Conservation (phyloP, 2,329 filamentous ascomycete species). For the Bipolaris zeicola region DNA sequence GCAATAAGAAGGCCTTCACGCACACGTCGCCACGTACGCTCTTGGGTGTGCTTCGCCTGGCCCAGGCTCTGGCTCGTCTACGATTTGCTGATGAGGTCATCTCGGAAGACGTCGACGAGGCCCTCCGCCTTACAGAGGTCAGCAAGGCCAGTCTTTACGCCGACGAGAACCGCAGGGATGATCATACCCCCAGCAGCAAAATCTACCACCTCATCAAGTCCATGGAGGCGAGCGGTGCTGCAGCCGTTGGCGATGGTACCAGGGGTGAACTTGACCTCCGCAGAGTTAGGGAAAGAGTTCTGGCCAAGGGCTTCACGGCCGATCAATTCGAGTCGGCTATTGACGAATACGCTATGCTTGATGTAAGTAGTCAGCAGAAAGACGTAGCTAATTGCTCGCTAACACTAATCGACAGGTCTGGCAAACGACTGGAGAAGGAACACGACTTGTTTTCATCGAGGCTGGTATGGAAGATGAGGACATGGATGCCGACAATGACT, state of each 20-base stretch:
- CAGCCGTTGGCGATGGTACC: conserved; percentile 74
- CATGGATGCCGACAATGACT: conserved; percentile 48
- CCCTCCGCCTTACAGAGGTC: conserved; percentile 85
- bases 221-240: conserved; percentile 83
- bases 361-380: conserved; percentile 67
- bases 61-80: conserved; percentile 89
- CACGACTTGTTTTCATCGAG: conserved; percentile 61
- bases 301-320: conserved; percentile 95
- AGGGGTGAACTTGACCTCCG: conserved; percentile 81
- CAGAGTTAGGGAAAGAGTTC: conserved; percentile 85
- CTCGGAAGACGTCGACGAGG: conserved; percentile 94
- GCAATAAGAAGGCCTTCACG: conserved; percentile 87
- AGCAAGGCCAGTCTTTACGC: conserved; percentile 89
- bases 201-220: conserved; percentile 95
- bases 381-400: conserved; percentile 26
- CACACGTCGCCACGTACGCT: conserved; percentile 94
- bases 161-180: conserved; percentile 63
- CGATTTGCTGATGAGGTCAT: conserved; percentile 85
- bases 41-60: conserved; percentile 87
- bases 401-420: conserved; percentile 52
- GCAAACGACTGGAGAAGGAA: conserved; percentile 62
- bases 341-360: conserved; percentile 84
- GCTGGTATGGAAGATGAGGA: conserved; percentile 55
- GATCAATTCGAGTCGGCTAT: conserved; percentile 87
- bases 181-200: conserved; percentile 80